A percentile compares a stretch with the other conserved stretches of the same genome.
These are phyloP conservation scores for Cercophora samala DNA, from an alignment of 495 filamentous ascomycete species.

Conservation along the genomic window DNA sequence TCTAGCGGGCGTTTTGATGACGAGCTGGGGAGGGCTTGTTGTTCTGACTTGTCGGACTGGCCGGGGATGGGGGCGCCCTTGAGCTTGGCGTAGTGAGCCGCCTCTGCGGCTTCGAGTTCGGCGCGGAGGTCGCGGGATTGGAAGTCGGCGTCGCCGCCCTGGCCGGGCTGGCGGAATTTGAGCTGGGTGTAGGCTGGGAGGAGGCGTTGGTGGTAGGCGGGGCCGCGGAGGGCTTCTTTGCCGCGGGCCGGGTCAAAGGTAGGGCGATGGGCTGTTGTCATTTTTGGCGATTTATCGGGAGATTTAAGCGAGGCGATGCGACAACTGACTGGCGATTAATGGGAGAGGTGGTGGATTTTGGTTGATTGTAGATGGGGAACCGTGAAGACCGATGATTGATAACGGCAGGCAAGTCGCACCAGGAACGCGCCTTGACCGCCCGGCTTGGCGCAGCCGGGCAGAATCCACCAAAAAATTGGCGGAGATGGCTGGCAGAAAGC, in stretches of 20 bases:
- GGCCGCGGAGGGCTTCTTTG: conserved; percentile 90
- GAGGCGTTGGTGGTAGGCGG: conserved; percentile 94
- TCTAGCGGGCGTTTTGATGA: conserved; percentile 67
- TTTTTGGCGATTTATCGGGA: conserved; percentile 34
- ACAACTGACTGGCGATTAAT: neutral
- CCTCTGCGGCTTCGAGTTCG: conserved; percentile 86
- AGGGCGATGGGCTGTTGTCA: conserved; percentile 81
- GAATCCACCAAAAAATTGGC: conserved; percentile 30
- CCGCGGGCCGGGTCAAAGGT: conserved; percentile 94
- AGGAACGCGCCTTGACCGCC: conserved; percentile 21
- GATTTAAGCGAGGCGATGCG: conserved; percentile 5
- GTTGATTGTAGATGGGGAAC: conserved; percentile 9
- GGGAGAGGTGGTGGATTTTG: neutral
- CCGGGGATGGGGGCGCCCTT: conserved; percentile 52
- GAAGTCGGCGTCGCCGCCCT: conserved; percentile 78
- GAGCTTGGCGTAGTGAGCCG: conserved; percentile 80
- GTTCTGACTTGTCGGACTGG: conserved; percentile 26
- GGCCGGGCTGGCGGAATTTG: conserved; percentile 82
- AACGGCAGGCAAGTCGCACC: neutral
- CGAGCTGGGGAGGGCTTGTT: conserved; percentile 38
- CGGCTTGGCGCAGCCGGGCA: conserved; percentile 16
- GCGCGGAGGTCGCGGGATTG: conserved; percentile 79
- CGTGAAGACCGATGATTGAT: neutral
- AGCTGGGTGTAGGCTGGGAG: conserved; percentile 88
- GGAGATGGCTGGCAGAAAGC: conserved; percentile 33